phyloP scores from a whole-genome alignment of 352 stramenopile genomes.

The Phytopythium sindhum region DNA sequence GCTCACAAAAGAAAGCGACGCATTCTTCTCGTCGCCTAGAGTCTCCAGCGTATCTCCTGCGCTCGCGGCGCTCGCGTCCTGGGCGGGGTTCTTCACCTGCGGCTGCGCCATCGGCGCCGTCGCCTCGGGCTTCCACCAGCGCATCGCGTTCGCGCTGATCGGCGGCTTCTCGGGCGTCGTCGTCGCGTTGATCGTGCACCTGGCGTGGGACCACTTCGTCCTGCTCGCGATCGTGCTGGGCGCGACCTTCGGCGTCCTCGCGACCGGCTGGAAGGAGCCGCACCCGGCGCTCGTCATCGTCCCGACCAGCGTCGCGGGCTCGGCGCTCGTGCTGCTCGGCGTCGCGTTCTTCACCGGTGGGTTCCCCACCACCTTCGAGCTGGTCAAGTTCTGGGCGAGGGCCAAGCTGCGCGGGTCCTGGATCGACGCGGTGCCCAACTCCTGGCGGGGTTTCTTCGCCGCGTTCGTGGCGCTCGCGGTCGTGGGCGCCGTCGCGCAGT shows the following conservation, averaged over 20 bases:
- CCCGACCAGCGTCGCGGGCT: conserved; percentile 1
- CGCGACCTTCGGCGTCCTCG: not conserved
- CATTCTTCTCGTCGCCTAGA: not conserved
- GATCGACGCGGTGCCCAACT: not conserved
- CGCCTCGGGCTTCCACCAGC: not conserved
- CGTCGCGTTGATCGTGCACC: conserved; percentile 3
- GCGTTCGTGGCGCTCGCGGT: conserved; percentile 1
- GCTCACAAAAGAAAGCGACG: not conserved
- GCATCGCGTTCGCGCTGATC: conserved; percentile 1
- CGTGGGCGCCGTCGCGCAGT: not conserved
- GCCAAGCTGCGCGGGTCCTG: conserved; percentile 4
- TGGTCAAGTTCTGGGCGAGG: conserved; percentile 9
- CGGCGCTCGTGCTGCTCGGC: not conserved
- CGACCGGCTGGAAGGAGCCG: not conserved
- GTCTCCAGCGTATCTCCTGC: not conserved
- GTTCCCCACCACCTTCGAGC: conserved; percentile 5
- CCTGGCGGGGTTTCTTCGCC: conserved; percentile 6
- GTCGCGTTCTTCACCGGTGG: conserved; percentile 5
- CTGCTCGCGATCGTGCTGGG: conserved; percentile 4
- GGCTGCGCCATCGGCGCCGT: not conserved
- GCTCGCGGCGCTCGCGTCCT: conserved; percentile 5
- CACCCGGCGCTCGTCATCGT: conserved; percentile 1
- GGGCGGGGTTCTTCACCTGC: not conserved
- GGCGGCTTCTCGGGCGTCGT: conserved; percentile 6
- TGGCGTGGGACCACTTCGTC: conserved; percentile 9